phyloP scores from a whole-genome alignment of 176 grass and related monocot genomes.

The Juncus effusus region DNA sequence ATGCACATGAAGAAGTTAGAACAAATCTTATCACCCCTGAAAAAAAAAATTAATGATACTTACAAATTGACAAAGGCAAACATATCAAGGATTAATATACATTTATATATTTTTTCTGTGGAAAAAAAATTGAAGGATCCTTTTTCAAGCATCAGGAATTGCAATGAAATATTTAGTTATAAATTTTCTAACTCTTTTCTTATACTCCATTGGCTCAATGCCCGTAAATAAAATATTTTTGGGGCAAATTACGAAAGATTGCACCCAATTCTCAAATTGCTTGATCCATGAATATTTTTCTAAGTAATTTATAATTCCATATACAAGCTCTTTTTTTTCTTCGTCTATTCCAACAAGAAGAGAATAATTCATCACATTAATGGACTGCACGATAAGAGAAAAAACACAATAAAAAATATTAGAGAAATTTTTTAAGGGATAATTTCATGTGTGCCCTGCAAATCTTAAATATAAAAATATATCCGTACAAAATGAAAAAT shows the following conservation, averaged over 20 bases:
- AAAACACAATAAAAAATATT: too few relatives aligned
- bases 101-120: too few relatives aligned
- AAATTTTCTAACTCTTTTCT: slow-evolving; percentile 60
- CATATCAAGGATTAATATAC: too few relatives aligned
- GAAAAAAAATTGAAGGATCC: too few relatives aligned
- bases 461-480: background rate
- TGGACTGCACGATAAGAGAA: slow-evolving; percentile 37
- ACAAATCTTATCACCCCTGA: too few relatives aligned
- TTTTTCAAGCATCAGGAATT: slow-evolving; percentile 51
- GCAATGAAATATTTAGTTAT: slow-evolving; percentile 50
- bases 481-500: too few relatives aligned
- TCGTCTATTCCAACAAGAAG: slow-evolving; percentile 56
- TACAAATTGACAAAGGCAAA: too few relatives aligned
- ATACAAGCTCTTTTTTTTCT: slow-evolving; percentile 39
- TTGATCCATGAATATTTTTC: slow-evolving; percentile 64
- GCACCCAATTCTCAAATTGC: slow-evolving; percentile 61
- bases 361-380: slow-evolving; percentile 71
- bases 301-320: slow-evolving; percentile 63
- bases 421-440: background rate
- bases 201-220: slow-evolving; percentile 55
- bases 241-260: slow-evolving; percentile 43
- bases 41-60: too few relatives aligned
- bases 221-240: slow-evolving; percentile 50
- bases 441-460: too few relatives aligned
- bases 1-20: too few relatives aligned